These are phyloP conservation scores for Thozetella sp. DNA, from an alignment of 495 filamentous ascomycete genomes.

Conservation along the genomic window DNA sequence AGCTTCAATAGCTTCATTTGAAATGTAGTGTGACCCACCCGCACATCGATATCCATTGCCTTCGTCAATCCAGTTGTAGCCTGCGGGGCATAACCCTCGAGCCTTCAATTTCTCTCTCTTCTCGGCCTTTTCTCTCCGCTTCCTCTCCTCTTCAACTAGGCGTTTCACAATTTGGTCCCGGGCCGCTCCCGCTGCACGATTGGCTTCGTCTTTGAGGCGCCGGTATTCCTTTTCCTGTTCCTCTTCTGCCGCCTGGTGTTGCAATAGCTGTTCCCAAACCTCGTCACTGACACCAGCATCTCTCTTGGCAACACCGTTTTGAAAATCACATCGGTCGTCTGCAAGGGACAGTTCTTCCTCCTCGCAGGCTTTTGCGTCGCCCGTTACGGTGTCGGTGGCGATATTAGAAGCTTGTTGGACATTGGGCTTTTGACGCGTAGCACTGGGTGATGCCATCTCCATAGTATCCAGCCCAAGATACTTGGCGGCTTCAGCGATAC, in stretches of 20 bases:
- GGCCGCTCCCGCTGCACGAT: conserved; percentile 15
- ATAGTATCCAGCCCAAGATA: too few relatives aligned
- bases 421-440: too few relatives aligned
- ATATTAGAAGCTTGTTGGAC: too few relatives aligned
- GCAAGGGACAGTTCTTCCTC: neutral
- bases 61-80: conserved; percentile 59
- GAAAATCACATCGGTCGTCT: neutral
- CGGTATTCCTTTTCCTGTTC: conserved; percentile 28
- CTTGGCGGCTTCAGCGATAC: neutral
- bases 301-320: conserved; percentile 18
- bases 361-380: conserved; percentile 1
- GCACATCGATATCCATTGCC: conserved; percentile 52
- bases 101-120: conserved; percentile 42
- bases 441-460: too few relatives aligned
- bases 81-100: conserved; percentile 52
- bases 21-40: conserved; percentile 51
- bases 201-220: conserved; percentile 18
- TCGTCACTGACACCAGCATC: conserved; percentile 62
- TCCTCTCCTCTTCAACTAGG: conserved; percentile 27
- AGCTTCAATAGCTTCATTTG: too few relatives aligned
- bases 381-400: too few relatives aligned
- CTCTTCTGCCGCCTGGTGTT: conserved; percentile 38
- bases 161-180: conserved; percentile 25
- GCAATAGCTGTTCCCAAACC: conserved; percentile 61
- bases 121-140: conserved; percentile 35